These are phyloP conservation scores for Talaromyces islandicus DNA, from an alignment of 2,329 filamentous ascomycete species.

Conservation along the genomic window DNA sequence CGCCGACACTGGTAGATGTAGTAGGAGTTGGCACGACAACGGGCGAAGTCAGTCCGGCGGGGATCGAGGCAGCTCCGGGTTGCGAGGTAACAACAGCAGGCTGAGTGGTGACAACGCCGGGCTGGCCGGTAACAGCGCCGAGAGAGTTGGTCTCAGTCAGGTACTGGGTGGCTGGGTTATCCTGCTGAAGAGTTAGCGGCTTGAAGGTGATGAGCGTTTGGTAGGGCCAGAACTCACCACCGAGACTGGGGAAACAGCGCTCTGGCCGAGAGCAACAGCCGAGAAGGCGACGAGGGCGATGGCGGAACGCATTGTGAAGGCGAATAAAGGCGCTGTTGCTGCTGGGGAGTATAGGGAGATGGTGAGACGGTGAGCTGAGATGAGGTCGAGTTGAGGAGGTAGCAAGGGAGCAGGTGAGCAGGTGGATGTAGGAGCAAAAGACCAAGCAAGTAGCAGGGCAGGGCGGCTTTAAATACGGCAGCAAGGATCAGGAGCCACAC, in stretches of 20 bases:
- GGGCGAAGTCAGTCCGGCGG: slow-evolving; percentile 31
- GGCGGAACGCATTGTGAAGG: slow-evolving; percentile 38
- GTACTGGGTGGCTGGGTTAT: slow-evolving; percentile 40
- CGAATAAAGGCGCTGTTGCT: slow-evolving; percentile 3
- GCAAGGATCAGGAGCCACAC: background rate
- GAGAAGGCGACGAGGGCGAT: slow-evolving; percentile 38
- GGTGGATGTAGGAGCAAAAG: background rate
- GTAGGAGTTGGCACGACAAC: slow-evolving; percentile 17
- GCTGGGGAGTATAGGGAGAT: background rate
- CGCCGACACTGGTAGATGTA: slow-evolving; percentile 17
- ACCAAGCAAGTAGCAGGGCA: background rate
- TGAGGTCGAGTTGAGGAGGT: background rate
- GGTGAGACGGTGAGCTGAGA: background rate
- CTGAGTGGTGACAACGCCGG: slow-evolving; percentile 28
- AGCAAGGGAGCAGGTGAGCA: background rate
- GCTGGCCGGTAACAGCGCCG: slow-evolving; percentile 46
- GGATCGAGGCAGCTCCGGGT: slow-evolving; percentile 31
- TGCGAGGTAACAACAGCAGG: slow-evolving; percentile 26
- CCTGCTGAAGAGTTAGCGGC: slow-evolving; percentile 19
- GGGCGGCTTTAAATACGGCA: background rate
- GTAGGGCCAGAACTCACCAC: slow-evolving; percentile 7
- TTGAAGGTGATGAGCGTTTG: background rate
- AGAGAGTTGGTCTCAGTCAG: slow-evolving; percentile 44
- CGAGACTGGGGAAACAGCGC: background rate
- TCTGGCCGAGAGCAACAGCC: slow-evolving; percentile 36